Evolutionary conservation across 2,329 filamentous ascomycete species (phyloP).

Genomic region (Fusarium sulawesiense): DNA sequence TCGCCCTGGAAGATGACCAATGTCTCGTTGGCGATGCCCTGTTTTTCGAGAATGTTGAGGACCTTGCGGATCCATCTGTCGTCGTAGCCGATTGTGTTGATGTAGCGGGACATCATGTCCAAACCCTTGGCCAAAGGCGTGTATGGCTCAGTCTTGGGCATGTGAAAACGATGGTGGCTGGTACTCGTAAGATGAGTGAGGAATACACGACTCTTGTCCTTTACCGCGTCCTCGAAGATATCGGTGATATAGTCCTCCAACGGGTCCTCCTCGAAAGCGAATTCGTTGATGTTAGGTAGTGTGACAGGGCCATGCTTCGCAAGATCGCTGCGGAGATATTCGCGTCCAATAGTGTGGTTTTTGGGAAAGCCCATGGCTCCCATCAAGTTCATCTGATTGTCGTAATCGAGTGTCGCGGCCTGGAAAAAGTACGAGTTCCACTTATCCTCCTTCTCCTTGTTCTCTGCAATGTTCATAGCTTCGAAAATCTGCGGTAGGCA

Average conservation of each 20-base stretch:
- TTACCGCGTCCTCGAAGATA: constrained; percentile 46
- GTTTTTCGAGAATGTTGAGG: constrained; percentile 46
- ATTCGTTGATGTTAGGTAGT: constrained; percentile 51
- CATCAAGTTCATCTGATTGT: constrained; percentile 51
- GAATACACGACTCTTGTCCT: constrained; percentile 50
- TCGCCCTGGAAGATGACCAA: constrained; percentile 50
- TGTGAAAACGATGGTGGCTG: constrained; percentile 49
- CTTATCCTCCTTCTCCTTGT: constrained; percentile 30
- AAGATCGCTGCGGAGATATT: constrained; percentile 46
- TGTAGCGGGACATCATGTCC: constrained; percentile 49
- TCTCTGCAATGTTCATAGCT: constrained; percentile 47
- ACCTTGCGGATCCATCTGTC: constrained; percentile 50
- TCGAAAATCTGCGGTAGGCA: constrained; percentile 57
- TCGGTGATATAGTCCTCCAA: constrained; percentile 51
- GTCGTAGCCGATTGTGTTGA: constrained; percentile 50
- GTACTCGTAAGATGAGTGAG: constrained; percentile 53
- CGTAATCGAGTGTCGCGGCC: constrained; percentile 50
- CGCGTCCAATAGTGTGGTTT: constrained; percentile 44
- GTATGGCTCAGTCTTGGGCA: constrained; percentile 47
- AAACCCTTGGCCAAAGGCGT: constrained; percentile 44
- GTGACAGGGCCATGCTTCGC: constrained; percentile 48
- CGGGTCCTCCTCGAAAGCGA: constrained; percentile 48
- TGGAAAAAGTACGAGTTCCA: constrained; percentile 52
- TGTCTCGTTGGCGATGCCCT: constrained; percentile 50
- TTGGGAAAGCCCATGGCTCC: constrained; percentile 47